A percentile compares a stretch with the other conserved stretches of the same genome.
phyloP scores from a whole-genome alignment of 306 rosid species.

The Sindora glabra region DNA sequence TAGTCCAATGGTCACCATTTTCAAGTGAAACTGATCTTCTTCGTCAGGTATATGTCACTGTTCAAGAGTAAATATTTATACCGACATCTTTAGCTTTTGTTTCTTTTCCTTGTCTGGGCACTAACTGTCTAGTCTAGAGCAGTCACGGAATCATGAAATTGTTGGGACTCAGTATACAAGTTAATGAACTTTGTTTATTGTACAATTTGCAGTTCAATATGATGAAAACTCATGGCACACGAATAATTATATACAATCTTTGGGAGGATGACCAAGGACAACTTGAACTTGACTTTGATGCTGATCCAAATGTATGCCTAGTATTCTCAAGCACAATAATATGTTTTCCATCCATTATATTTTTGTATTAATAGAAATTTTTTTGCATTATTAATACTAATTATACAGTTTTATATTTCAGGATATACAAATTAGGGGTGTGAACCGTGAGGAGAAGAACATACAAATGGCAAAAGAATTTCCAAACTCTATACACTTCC shows the following conservation, averaged over 20 bases:
- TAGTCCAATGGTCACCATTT: constrained; percentile 90
- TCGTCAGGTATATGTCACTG: constrained; percentile 37
- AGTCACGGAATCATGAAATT: neutral
- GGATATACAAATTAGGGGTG: constrained; percentile 97
- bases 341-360: neutral
- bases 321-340: constrained; percentile 1
- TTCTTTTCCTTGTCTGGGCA: neutral
- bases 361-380: neutral
- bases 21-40: constrained; percentile 66
- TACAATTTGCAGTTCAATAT: constrained; percentile 45
- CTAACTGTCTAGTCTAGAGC: neutral
- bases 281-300: constrained; percentile 85
- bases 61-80: neutral
- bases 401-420: constrained; percentile 20
- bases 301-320: constrained; percentile 68
- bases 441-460: constrained; percentile 86
- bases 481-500: constrained; percentile 84
- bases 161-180: neutral
- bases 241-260: constrained; percentile 81
- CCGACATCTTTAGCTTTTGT: neutral
- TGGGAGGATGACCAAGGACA: constrained; percentile 99
- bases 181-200: constrained; percentile 17
- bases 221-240: constrained; percentile 72
- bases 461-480: constrained; percentile 76
- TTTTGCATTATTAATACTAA: neutral